These are phyloP conservation scores for Boletus insuetus DNA, from an alignment of 768 basidiomycete species.

Conservation along the genomic window DNA sequence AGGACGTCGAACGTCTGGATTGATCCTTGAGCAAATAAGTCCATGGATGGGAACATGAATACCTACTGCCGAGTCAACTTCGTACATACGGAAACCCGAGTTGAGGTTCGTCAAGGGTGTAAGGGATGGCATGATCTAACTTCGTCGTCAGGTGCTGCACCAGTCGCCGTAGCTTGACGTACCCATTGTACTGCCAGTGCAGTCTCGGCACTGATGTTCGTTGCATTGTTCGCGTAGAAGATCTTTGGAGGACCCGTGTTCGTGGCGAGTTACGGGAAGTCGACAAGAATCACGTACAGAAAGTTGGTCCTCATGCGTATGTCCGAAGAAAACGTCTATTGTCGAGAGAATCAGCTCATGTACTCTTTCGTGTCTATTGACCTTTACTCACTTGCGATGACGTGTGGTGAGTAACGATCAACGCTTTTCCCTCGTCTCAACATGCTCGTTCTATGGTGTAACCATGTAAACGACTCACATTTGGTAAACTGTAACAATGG, in stretches of 20 bases:
- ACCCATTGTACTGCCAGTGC: constrained; percentile 54
- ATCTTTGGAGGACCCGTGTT: constrained; percentile 39
- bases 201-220: constrained; percentile 49
- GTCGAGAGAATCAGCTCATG: background rate
- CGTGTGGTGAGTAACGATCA: constrained; percentile 47
- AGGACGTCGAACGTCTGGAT: constrained; percentile 69
- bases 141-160: background rate
- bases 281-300: constrained; percentile 36
- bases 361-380: background rate
- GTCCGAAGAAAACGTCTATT: constrained; percentile 67
- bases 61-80: constrained; percentile 37
- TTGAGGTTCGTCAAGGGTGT: constrained; percentile 69
- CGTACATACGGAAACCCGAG: constrained; percentile 58
- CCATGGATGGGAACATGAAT: background rate
- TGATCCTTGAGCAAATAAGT: no score
- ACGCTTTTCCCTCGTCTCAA: constrained; percentile 28
- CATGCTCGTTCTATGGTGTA: background rate
- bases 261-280: background rate
- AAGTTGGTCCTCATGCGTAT: constrained; percentile 70
- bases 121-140: constrained; percentile 49
- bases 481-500: constrained; percentile 38
- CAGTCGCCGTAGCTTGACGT: background rate
- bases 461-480: constrained; percentile 30
- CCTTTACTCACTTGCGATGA: constrained; percentile 40
- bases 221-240: constrained; percentile 70